Evolutionary conservation across 768 basidiomycete genomes (phyloP).

Genomic region (Podaxis sp.): DNA sequence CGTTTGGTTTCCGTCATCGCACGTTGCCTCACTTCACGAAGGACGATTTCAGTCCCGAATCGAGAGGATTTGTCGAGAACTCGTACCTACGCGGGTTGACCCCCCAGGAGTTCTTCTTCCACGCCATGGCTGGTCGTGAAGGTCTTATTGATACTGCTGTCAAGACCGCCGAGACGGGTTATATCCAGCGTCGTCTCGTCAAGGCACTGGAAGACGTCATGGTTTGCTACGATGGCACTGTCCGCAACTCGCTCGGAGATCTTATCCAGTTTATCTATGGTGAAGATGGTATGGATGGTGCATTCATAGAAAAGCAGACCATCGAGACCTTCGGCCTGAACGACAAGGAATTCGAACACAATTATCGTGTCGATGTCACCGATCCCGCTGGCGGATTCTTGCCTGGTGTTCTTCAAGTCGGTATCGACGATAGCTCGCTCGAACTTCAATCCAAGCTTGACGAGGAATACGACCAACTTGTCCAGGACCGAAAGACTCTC

Average conservation of each 20-base stretch:
- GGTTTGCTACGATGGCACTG: conserved; percentile 97
- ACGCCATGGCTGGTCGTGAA: conserved; percentile 99
- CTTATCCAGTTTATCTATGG: conserved; percentile 96
- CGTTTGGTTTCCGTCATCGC: conserved; percentile 96
- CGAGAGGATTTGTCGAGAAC: conserved; percentile 98
- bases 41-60: conserved; percentile 97
- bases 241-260: conserved; percentile 95
- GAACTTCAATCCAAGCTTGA: conserved; percentile 86
- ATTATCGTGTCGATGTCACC: conserved; percentile 93
- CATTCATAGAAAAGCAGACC: conserved; percentile 93
- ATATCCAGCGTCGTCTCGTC: conserved; percentile 96
- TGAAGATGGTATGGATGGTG: conserved; percentile 99
- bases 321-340: conserved; percentile 87
- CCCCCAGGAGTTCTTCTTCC: conserved; percentile 99
- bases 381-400: conserved; percentile 80
- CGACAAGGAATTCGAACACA: conserved; percentile 81
- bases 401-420: conserved; percentile 78
- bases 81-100: conserved; percentile 95
- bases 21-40: conserved; percentile 97
- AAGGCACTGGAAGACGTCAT: conserved; percentile 97
- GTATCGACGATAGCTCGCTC: conserved; percentile 79
- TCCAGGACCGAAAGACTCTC: conserved; percentile 73
- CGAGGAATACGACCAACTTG: conserved; percentile 56
- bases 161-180: conserved; percentile 99
- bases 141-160: conserved; percentile 99